A percentile compares a stretch with the other conserved stretches of the same genome.
phyloP scores from a whole-genome alignment of 2,329 filamentous ascomycete genomes.

The Boeremia lycopersici region DNA sequence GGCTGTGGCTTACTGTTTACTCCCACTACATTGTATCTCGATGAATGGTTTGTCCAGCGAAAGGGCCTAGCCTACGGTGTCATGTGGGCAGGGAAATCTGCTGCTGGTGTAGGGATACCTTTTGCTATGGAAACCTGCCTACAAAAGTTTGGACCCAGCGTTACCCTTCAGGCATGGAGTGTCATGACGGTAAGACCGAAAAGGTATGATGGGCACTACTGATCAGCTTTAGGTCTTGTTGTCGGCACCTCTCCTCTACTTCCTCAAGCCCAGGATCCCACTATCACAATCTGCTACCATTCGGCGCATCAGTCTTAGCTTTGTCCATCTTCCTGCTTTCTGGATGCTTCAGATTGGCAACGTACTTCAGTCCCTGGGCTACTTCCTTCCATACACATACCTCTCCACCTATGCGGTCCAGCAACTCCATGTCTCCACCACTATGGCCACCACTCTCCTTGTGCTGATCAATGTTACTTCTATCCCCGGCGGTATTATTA shows the following conservation, averaged over 20 bases:
- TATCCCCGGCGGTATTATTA: slow-evolving; percentile 40
- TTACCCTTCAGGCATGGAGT: slow-evolving; percentile 49
- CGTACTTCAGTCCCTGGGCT: slow-evolving; percentile 45
- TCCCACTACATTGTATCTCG: slow-evolving; percentile 59
- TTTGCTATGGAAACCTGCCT: slow-evolving; percentile 50
- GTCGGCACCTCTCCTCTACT: slow-evolving; percentile 41
- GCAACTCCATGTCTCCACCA: slow-evolving; percentile 27
- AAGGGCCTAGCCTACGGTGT: slow-evolving; percentile 67
- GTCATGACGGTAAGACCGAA: slow-evolving; percentile 22
- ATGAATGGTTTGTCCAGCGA: slow-evolving; percentile 65
- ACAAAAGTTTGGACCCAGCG: slow-evolving; percentile 45
- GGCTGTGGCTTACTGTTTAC: slow-evolving; percentile 56
- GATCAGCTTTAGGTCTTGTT: slow-evolving; percentile 29
- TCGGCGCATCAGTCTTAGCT: slow-evolving; percentile 40
- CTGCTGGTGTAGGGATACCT: slow-evolving; percentile 52
- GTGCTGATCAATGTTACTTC: slow-evolving; percentile 44
- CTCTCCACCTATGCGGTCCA: slow-evolving; percentile 46
- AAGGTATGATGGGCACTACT: background rate
- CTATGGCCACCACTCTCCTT: slow-evolving; percentile 38
- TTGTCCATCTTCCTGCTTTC: slow-evolving; percentile 38
- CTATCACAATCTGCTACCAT: slow-evolving; percentile 31
- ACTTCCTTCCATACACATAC: slow-evolving; percentile 48
- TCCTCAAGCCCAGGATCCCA: slow-evolving; percentile 50
- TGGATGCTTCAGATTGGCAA: slow-evolving; percentile 45
- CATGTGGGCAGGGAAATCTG: slow-evolving; percentile 57